Conservation (phyloP, 2,329 filamentous ascomycete genomes). For the Neopestalotiopsis rosae region DNA sequence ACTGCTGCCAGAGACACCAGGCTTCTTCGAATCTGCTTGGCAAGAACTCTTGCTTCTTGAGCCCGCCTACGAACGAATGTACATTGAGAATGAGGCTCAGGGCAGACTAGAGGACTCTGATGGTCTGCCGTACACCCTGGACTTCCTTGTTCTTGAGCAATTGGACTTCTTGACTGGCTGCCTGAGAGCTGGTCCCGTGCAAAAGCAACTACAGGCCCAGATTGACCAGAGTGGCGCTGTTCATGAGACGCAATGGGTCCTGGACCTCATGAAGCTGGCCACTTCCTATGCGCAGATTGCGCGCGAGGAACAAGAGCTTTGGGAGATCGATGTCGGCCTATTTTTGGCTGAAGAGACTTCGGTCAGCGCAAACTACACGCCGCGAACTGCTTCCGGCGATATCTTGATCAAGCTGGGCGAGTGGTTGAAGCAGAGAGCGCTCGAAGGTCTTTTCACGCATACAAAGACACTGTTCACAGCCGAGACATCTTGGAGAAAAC, state of each 20-base stretch:
- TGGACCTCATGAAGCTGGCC: slow-evolving; percentile 85
- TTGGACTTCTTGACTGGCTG: slow-evolving; percentile 94
- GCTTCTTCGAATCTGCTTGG: slow-evolving; percentile 88
- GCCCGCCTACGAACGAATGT: slow-evolving; percentile 77
- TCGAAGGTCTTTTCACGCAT: slow-evolving; percentile 80
- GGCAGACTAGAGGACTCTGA: slow-evolving; percentile 89
- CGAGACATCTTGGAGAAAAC: slow-evolving; percentile 62
- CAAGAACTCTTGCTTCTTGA: slow-evolving; percentile 80
- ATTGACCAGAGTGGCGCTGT: slow-evolving; percentile 56
- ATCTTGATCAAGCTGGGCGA: slow-evolving; percentile 91
- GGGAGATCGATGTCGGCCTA: slow-evolving; percentile 95
- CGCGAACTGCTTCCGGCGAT: slow-evolving; percentile 90
- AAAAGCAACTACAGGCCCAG: slow-evolving; percentile 20
- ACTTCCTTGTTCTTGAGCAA: slow-evolving; percentile 92
- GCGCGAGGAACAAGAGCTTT: slow-evolving; percentile 89
- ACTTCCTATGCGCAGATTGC: slow-evolving; percentile 89
- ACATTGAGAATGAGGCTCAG: slow-evolving; percentile 84
- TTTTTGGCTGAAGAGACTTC: slow-evolving; percentile 95
- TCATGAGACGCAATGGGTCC: slow-evolving; percentile 77
- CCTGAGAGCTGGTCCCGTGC: slow-evolving; percentile 72
- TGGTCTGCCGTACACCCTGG: slow-evolving; percentile 89
- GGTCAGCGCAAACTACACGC: slow-evolving; percentile 94
- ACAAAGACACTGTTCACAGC: slow-evolving; percentile 75
- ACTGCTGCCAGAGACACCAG: slow-evolving; percentile 80
- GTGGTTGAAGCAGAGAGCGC: slow-evolving; percentile 78